A percentile compares a stretch with the other conserved stretches of the same genome.
These are phyloP conservation scores for Uromyces viciae-fabae DNA, from an alignment of 1,284 basidiomycete species.

Conservation along the genomic window DNA sequence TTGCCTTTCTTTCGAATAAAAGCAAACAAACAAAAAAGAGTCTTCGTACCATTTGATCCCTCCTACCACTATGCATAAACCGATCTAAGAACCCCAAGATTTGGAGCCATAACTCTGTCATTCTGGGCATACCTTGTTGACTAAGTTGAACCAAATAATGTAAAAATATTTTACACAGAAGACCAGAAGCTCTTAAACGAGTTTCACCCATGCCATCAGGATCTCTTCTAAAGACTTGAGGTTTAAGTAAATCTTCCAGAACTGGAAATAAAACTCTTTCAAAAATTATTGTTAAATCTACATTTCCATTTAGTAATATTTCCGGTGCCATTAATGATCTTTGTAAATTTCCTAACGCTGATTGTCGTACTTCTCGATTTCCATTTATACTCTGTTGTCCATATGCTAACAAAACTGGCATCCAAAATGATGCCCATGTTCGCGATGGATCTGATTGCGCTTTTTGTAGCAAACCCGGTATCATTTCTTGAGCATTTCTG, in stretches of 20 bases:
- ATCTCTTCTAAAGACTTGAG: slow-evolving; percentile 73
- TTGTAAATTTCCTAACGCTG: slow-evolving; percentile 78
- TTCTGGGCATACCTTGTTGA: slow-evolving; percentile 59
- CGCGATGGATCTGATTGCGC: slow-evolving; percentile 47
- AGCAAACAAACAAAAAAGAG: background rate
- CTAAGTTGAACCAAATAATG: slow-evolving; percentile 77
- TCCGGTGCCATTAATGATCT: slow-evolving; percentile 78
- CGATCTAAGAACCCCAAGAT: slow-evolving; percentile 87
- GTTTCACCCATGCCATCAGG: slow-evolving; percentile 85
- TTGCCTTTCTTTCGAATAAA: slow-evolving; percentile 10
- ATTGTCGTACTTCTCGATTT: slow-evolving; percentile 77
- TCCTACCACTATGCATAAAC: slow-evolving; percentile 76
- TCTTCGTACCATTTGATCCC: slow-evolving; percentile 70
- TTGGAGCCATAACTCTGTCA: slow-evolving; percentile 78
- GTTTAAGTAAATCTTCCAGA: slow-evolving; percentile 82
- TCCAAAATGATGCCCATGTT: slow-evolving; percentile 78
- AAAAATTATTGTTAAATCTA: slow-evolving; percentile 76
- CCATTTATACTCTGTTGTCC: slow-evolving; percentile 81
- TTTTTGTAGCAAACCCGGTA: slow-evolving; percentile 49
- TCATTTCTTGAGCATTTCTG: slow-evolving; percentile 50
- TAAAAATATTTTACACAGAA: slow-evolving; percentile 92
- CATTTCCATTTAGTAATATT: slow-evolving; percentile 62
- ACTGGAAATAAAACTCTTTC: slow-evolving; percentile 85
- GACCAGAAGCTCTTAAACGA: slow-evolving; percentile 74
- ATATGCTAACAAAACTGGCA: slow-evolving; percentile 74